Evolutionary conservation across 1,284 basidiomycete species (phyloP).

Genomic region (Leccinum huronense): DNA sequence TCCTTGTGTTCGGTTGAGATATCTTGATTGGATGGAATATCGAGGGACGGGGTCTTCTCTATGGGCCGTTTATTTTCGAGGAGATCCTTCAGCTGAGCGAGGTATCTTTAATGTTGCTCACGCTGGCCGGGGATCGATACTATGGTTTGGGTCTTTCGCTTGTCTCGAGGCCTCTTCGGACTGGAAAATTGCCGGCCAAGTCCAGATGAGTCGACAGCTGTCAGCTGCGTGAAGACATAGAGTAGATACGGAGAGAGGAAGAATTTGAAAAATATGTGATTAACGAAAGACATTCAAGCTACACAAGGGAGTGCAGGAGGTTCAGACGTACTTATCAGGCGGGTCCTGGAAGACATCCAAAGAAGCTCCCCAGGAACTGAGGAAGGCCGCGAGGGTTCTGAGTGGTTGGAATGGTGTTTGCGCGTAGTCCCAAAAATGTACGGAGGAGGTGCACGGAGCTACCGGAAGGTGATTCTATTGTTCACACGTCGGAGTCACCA

Average conservation of each 20-base stretch:
- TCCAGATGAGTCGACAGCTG: not conserved
- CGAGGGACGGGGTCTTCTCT: not conserved
- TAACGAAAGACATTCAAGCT: too few relatives aligned
- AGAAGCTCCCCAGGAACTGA: not conserved
- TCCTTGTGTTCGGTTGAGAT: not conserved
- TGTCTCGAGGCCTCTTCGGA: not conserved
- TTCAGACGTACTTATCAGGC: too few relatives aligned
- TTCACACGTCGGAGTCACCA: not conserved
- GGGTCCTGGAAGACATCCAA: too few relatives aligned
- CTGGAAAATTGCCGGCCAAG: not conserved
- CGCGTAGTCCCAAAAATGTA: not conserved
- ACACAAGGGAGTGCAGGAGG: too few relatives aligned
- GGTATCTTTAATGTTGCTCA: not conserved
- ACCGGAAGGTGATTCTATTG: not conserved
- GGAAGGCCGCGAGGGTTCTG: not conserved
- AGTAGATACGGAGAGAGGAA: not conserved
- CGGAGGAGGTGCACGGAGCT: not conserved
- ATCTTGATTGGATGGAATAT: not conserved
- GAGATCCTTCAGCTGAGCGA: not conserved
- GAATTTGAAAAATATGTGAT: too few relatives aligned
- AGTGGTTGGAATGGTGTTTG: not conserved
- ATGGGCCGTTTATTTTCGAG: not conserved
- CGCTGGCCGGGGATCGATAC: not conserved
- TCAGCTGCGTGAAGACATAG: not conserved
- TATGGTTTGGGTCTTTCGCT: not conserved